Evolutionary conservation across 352 stramenopile genomes (phyloP).

Genomic region (Phytophthora citrophthora): DNA sequence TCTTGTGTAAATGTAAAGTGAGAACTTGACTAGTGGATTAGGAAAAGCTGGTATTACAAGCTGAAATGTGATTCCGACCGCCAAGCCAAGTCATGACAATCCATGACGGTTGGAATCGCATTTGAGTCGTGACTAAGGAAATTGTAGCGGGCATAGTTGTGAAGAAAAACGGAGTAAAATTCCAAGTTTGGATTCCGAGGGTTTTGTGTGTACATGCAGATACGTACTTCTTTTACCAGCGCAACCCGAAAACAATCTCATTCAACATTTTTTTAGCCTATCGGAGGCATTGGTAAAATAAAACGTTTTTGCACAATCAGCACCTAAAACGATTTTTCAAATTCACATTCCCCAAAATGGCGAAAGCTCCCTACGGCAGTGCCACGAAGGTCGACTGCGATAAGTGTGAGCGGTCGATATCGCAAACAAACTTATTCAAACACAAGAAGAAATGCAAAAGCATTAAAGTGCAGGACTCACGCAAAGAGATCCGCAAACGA

Average conservation of each 20-base stretch:
- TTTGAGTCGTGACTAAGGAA: too few relatives aligned
- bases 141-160: too few relatives aligned
- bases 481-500: neutral
- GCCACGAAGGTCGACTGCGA: neutral
- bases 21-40: too few relatives aligned
- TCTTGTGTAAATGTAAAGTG: too few relatives aligned
- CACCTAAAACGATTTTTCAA: neutral
- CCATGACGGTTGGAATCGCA: too few relatives aligned
- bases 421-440: neutral
- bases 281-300: neutral
- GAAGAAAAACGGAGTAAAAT: too few relatives aligned
- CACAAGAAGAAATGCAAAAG: conserved; percentile 7
- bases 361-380: conserved; percentile 2
- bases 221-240: neutral
- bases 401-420: neutral
- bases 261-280: neutral
- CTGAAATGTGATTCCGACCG: too few relatives aligned
- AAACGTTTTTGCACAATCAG: neutral
- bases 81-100: too few relatives aligned
- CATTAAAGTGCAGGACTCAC: neutral
- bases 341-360: neutral
- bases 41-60: too few relatives aligned
- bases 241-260: neutral
- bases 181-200: too few relatives aligned
- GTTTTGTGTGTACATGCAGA: too few relatives aligned